Evolutionary conservation across 2,329 filamentous ascomycete species (phyloP), one percentile per base, ranked within the genome.

Genomic region (Daldinia eschscholtzii): DNA sequence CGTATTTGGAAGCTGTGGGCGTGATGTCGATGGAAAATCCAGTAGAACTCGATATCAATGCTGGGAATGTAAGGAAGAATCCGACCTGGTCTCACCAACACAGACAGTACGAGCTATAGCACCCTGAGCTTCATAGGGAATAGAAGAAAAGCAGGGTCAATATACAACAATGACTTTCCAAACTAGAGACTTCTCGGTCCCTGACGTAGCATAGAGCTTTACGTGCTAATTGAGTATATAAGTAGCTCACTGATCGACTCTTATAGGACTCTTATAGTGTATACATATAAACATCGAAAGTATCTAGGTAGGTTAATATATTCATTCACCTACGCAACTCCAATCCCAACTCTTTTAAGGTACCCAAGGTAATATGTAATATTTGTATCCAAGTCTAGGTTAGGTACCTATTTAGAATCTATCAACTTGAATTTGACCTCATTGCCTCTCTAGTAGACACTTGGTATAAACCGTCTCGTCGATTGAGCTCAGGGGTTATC

Each of bases 1-100:
- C 53, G 72, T 79, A 26, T 83, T 83, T 65, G 81, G 80, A 35
- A 79, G 78, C 62, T 83, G 81, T 57, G 78, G 79, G n/a, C 74
- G 70, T 10, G 80, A 78, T 0, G 70, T 79, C 4, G 70, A 70
- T 37, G 79, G 67, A 52, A 75, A 76, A 65, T 73, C 72, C 15
- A 79, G 74, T 65, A 74, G 72, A 12, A 79, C 77, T 5, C 70
- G 70, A n/a, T 76, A 79, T 37, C 75, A 76, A 53, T 83, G 81
- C 65, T 82, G 81, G 80, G 69, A 75, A n/a, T 83, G 81, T 71
- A 80, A 76, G 50, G 79, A 81, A 20, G 73, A 73, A 35, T 65
- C 60, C 50, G 57, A 69, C n/a, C 30, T 70, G 33, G 55, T 72
- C 39, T 59, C 74, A n/a, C 67, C 67, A 39, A 55, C 72, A 23